Conservation (phyloP, 768 basidiomycete genomes). For the Pulveroboletus frians region DNA sequence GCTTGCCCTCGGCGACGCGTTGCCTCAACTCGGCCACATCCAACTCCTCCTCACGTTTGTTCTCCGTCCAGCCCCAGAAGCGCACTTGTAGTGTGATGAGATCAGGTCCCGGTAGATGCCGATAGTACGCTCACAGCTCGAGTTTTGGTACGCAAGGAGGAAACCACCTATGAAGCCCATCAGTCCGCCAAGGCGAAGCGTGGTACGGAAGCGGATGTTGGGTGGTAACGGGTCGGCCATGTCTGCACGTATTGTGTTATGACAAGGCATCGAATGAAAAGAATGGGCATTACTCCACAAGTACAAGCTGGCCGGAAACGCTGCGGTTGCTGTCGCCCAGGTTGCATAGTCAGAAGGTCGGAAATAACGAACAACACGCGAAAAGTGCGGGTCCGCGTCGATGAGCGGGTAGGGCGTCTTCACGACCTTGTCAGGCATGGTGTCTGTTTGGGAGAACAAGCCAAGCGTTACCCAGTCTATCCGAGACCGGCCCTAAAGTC, state of each 20-base stretch:
- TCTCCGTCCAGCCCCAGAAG: conserved; percentile 96
- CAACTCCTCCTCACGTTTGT: conserved; percentile 71
- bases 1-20: conserved; percentile 70
- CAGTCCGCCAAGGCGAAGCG: conserved; percentile 56
- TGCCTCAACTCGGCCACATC: conserved; percentile 78
- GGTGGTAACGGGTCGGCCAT: conserved; percentile 40
- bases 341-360: conserved; percentile 80
- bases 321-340: conserved; percentile 77
- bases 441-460: conserved; percentile 5
- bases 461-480: too few species aligned
- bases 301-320: conserved; percentile 76
- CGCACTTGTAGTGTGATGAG: conserved; percentile 49
- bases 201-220: conserved; percentile 34
- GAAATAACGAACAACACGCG: conserved; percentile 85
- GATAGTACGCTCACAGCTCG: conserved; percentile 56
- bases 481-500: conserved; percentile 30
- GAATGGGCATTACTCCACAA: conserved; percentile 60
- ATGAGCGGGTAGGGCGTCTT: conserved; percentile 82
- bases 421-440: conserved; percentile 44
- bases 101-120: conserved; percentile 5
- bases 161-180: conserved; percentile 90
- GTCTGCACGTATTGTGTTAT: conserved; percentile 30
- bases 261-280: conserved; percentile 1
- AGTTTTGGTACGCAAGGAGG: conserved; percentile 87
- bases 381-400: conserved; percentile 88